phyloP scores from a whole-genome alignment of 257 asterid genomes.

The Catharanthus roseus region DNA sequence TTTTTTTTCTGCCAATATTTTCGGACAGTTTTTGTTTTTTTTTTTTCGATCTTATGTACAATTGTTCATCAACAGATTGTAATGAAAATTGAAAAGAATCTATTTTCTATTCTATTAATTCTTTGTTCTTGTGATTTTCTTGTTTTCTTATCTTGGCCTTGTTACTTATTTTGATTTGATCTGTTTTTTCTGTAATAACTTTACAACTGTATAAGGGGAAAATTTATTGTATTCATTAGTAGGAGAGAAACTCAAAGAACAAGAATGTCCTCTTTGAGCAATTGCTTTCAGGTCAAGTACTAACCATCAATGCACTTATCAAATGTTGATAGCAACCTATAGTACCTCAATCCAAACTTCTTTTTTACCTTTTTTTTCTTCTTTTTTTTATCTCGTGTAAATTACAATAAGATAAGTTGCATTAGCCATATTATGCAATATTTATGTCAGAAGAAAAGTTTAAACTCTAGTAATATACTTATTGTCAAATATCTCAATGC shows the following conservation, averaged over 20 bases:
- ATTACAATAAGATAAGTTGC: no score
- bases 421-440: no score
- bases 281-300: not conserved
- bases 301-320: no score
- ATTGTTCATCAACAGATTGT: slow-evolving; percentile 14
- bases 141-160: no score
- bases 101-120: not conserved
- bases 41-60: slow-evolving; percentile 33
- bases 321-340: no score
- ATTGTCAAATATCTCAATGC: no score
- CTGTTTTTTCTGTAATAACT: not conserved
- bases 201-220: not conserved
- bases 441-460: no score
- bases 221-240: not conserved
- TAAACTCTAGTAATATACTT: no score
- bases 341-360: no score
- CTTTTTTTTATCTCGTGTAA: no score
- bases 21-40: slow-evolving; percentile 7
- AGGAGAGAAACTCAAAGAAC: not conserved
- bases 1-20: slow-evolving; percentile 21
- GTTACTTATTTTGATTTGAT: not conserved
- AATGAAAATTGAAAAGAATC: slow-evolving; percentile 18
- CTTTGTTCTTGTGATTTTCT: not conserved
- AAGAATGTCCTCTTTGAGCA: slow-evolving; percentile 7
- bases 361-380: no score